phyloP scores from a whole-genome alignment of 345 rosid genomes.

The Hibiscus syriacus region DNA sequence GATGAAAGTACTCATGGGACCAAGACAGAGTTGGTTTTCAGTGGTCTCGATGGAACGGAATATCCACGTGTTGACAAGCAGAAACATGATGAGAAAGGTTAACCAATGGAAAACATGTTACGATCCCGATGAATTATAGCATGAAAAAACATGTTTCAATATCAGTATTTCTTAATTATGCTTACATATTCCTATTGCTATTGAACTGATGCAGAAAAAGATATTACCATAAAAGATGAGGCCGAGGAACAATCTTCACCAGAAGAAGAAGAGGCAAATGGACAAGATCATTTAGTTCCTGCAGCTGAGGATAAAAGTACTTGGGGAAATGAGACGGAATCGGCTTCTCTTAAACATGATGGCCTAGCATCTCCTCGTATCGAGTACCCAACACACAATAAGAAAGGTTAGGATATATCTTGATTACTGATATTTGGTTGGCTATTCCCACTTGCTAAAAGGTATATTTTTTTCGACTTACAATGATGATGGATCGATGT shows the following conservation, averaged over 20 bases:
- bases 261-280: constrained; percentile 8
- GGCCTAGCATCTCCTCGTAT: background rate
- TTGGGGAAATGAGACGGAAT: constrained; percentile 6
- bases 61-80: constrained; percentile 8
- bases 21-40: constrained; percentile 11
- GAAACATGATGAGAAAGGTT: background rate
- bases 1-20: constrained; percentile 7
- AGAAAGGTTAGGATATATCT: background rate
- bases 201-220: constrained; percentile 24
- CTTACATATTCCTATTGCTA: background rate
- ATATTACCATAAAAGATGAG: constrained; percentile 1
- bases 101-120: background rate
- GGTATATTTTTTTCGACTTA: background rate
- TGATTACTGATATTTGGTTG: background rate
- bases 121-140: background rate
- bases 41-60: constrained; percentile 1
- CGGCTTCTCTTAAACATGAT: constrained; percentile 5
- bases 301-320: constrained; percentile 6
- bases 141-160: background rate
- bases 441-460: background rate
- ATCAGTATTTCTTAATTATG: background rate
- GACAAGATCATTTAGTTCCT: constrained; percentile 17
- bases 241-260: background rate
- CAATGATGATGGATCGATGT: background rate
- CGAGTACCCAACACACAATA: background rate